Evolutionary conservation across 2,329 filamentous ascomycete genomes (phyloP), one percentile per base, ranked within the genome.

Genomic region (Diplocarpon rosae): DNA sequence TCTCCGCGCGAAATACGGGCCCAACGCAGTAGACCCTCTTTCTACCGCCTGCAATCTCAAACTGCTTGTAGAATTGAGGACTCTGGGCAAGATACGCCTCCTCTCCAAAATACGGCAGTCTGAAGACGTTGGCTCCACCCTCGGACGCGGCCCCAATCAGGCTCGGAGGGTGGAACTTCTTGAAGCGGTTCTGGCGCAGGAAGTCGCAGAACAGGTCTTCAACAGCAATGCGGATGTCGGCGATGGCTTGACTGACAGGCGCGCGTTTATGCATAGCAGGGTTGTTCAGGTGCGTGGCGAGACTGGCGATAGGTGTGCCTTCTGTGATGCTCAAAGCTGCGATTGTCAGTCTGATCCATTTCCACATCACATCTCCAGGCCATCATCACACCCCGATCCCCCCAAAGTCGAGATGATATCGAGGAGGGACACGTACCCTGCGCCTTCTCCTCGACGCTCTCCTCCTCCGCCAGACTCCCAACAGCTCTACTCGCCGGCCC

Each of bases 41-140:
- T 57, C 84, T 75, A 17, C 84, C 80, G 47, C 83, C 82, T 1
- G 84, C 83, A 63, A 93, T 88, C 62, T 89, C 79, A 65, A 85
- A 80, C 62, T 93, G 85, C 71, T 93, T 92, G 67, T 90, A 89
- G 56, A 92, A 83, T 60, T 92, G 85, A 5, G 85, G 86, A 5
- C 78, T 83, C 63, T 89, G 85, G 5, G 85, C 85, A 15, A 92
- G 71, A 62, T 71, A 92, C 1, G 87, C 90, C 53, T 83, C 77
- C 59, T 83, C 78, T 54, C 83, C 85, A 64, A 96, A 96, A 68
- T 96, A 96, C 35, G 82, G 80, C 56, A 96, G 71, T 56, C 82
- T 75, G 65, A 98, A 96, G 33, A 96, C 90, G 62, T 90, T 93
- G 55, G 80, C 80, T 53, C 92, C 92, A 58, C 92, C 90, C 68